Evolutionary conservation across 331 rosid species (phyloP).

Genomic region (Quercus lobata): DNA sequence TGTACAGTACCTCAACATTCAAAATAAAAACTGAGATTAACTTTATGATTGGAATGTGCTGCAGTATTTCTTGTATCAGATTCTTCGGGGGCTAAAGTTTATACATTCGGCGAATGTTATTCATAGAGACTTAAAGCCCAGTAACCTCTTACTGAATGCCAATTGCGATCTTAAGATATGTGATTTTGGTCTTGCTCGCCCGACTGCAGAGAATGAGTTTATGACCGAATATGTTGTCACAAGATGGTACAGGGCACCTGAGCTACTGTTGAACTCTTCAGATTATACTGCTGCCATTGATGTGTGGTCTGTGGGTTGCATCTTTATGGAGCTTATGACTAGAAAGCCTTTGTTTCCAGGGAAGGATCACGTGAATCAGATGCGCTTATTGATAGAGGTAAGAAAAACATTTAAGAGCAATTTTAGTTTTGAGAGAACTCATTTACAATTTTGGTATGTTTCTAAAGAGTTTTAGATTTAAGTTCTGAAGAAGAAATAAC

Average conservation of each 20-base stretch:
- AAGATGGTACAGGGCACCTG: conserved; percentile 99
- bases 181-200: conserved; percentile 96
- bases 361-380: conserved; percentile 85
- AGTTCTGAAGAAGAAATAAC: neutral
- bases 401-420: neutral
- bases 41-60: conserved; percentile 33
- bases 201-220: conserved; percentile 71
- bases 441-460: neutral
- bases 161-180: conserved; percentile 94
- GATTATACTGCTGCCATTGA: conserved; percentile 93
- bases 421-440: neutral
- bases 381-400: conserved; percentile 96
- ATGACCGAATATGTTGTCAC: conserved; percentile 98
- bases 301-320: conserved; percentile 98
- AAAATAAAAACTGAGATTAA: neutral
- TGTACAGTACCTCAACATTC: neutral
- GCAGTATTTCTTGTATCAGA: conserved; percentile 97
- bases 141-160: conserved; percentile 82
- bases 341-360: conserved; percentile 94
- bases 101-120: conserved; percentile 94
- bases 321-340: conserved; percentile 95
- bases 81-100: conserved; percentile 86
- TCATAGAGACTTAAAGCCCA: conserved; percentile 92
- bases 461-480: neutral
- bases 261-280: conserved; percentile 83